These are phyloP conservation scores for Stachybotrys chlorohalonatus DNA, from an alignment of 2,329 filamentous ascomycete species.

Conservation along the genomic window DNA sequence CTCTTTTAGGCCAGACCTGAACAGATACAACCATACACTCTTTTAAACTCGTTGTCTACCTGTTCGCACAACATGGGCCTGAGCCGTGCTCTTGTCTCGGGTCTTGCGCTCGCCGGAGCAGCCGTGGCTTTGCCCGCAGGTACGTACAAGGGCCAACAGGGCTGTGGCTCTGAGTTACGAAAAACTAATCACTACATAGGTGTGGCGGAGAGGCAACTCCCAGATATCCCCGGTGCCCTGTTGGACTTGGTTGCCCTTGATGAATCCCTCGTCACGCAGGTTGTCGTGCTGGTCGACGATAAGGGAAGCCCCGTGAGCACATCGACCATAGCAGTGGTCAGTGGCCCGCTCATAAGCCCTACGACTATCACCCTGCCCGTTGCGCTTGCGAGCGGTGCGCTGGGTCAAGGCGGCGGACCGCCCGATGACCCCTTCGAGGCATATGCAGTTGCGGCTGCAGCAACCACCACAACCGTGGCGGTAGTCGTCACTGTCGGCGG, in stretches of 20 bases:
- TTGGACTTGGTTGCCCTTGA: neutral
- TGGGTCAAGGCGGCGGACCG: neutral
- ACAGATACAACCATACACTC: too few species aligned
- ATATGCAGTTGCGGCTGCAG: too few species aligned
- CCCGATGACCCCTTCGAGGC: too few species aligned
- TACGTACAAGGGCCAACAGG: conserved; percentile 5
- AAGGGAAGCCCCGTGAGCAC: neutral
- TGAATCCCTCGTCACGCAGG: neutral
- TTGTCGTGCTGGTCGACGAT: neutral
- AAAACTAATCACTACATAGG: too few species aligned
- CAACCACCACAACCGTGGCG: too few species aligned
- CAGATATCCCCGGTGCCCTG: neutral
- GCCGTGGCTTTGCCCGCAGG: conserved; percentile 13
- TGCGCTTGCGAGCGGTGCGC: neutral
- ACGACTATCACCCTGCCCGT: neutral
- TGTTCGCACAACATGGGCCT: conserved; percentile 9
- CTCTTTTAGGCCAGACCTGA: too few species aligned
- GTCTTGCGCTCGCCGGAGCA: conserved; percentile 11
- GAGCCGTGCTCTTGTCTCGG: conserved; percentile 12
- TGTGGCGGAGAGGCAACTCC: too few species aligned
- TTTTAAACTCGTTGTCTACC: neutral
- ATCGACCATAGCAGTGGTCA: neutral
- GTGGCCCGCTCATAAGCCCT: neutral
- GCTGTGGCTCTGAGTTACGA: neutral
- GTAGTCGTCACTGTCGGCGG: too few species aligned